Evolutionary conservation across 345 rosid species (phyloP), one percentile per base, ranked within the genome.

Genomic region (Eucalyptus albens): DNA sequence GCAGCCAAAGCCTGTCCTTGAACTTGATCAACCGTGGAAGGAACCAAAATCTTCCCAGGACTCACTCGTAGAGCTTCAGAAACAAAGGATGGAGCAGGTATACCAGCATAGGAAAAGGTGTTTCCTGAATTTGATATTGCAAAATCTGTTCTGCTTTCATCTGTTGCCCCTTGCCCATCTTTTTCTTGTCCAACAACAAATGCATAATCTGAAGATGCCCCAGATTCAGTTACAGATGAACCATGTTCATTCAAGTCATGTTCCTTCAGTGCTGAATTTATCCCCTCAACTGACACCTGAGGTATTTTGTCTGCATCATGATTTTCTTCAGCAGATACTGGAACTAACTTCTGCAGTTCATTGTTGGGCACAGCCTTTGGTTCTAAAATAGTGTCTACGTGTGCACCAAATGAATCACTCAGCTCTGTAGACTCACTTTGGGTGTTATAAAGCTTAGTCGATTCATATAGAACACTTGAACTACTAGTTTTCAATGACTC

Each of bases 1-100:
- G 99, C 99, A 47, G 97, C 92, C 50, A 96, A 89, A 89, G 98
- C 98, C 92, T 98, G 99, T 89, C 97, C 94, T 90, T 98, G 99
- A 88, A 95, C 94, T 91, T 96, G 99, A 96, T 98, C 99, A 80
- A 97, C 94, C 89, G 92, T 92, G 62, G 96, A 95, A 59, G 96
- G 97, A 91, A 98, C 95, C 91, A 98, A 91, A 93, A 97, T 92
- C 92, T 95, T 96, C 90, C 98, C 98, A 87, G 97, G 97, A 81
- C 87, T 92, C 67, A 94, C 93, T 93, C 91, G 95, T 89, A 94
- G 92, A 94, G 97, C 93, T 87, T 94, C 93, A 93, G 94, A 94
- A 91, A 94, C 92, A 53, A 89, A 90, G 86, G 96, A 96, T 77
- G 99, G 99, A 92, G 99, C 99, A 89, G 99, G 99, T 90, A 96